Base-by-base conservation (phyloP, 2,329 filamentous ascomycete species). In the Leptographium radiaticola region DNA sequence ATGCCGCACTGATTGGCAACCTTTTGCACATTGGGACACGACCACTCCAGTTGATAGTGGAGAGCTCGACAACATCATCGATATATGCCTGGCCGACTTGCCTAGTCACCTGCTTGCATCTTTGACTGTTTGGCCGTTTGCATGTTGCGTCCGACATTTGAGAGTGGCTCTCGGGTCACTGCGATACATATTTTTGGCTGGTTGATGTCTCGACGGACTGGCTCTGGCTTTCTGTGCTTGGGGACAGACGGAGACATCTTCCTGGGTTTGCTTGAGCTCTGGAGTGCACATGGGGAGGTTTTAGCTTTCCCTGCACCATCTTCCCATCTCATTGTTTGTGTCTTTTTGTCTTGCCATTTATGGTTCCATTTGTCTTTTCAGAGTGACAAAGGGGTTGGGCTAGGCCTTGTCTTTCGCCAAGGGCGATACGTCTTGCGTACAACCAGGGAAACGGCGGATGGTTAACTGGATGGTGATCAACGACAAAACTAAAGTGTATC, bases 1-100 rank as follows among this genome's bases (percentile, higher is more conserved):
- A 25, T 55, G 8, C 57, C 55, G 16, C 59, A 65, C 52, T 66
- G 50, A 52, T 6, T 8, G 12, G 13, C 18, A 51, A 55, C 38
- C 25, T n/a, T 31, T 50, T 18, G 33, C 34, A 53, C 50, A 33
- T 54, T 55, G 49, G 40, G 20, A 50, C 31, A 36, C 44, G 9
- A 8, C n/a, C 31, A 30, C 39, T 39, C 30, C 18, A 36, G 38
- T 11, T 34, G 40, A 25, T 10, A 8, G 20, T 8, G 38, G 15
- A 15, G 25, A 13, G 49, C 8, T 20, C 39, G 10, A 43, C 15
- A 25, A 33, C 36, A 34, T 20, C 25, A 25, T 36, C 34, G 34
- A 9, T 36, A 25, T 36, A 18, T 25, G 20, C 20, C 25, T n/a
- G 12, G 13, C 33, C n/a, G 43, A 15, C 44, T 47, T 39, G 33